Evolutionary conservation across 768 basidiomycete species (phyloP).

Genomic region (Butyriboletus loyo): DNA sequence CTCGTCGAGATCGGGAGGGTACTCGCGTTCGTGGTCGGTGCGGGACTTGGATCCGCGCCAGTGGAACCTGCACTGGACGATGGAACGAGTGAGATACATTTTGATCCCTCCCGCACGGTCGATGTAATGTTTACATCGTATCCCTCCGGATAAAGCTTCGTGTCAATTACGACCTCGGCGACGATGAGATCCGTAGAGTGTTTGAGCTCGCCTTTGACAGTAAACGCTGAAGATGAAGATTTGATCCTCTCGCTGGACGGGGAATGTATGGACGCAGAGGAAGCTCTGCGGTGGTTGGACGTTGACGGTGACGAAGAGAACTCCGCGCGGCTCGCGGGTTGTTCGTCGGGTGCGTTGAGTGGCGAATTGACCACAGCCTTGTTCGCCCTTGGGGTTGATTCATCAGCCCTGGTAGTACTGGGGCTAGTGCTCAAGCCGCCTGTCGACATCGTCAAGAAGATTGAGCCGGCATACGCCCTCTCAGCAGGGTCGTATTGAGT

Average conservation of each 20-base stretch:
- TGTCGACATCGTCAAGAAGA: constrained; percentile 42
- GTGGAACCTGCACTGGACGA: constrained; percentile 5
- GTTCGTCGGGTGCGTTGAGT: constrained; percentile 17
- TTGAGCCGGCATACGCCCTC: constrained; percentile 48
- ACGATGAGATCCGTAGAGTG: constrained; percentile 69
- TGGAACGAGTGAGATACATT: constrained; percentile 35
- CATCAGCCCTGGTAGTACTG: constrained; percentile 26
- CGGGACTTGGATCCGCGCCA: neutral
- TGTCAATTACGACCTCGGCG: constrained; percentile 77
- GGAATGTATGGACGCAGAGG: constrained; percentile 30
- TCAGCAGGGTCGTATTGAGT: constrained; percentile 51
- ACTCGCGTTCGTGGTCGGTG: neutral
- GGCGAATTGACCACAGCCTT: constrained; percentile 31
- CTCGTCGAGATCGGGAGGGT: constrained; percentile 55
- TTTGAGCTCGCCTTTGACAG: constrained; percentile 57
- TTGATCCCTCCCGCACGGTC: constrained; percentile 37
- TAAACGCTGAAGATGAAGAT: constrained; percentile 52
- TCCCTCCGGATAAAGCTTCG: constrained; percentile 76
- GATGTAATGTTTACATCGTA: constrained; percentile 55
- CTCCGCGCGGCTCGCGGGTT: constrained; percentile 7
- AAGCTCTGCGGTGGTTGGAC: constrained; percentile 13
- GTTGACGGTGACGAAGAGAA: constrained; percentile 25
- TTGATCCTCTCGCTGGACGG: constrained; percentile 34
- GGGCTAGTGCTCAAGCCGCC: constrained; percentile 3
- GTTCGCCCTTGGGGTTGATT: constrained; percentile 42